Conservation (phyloP, 495 filamentous ascomycete genomes). For the Aspergillus cavernicola region DNA sequence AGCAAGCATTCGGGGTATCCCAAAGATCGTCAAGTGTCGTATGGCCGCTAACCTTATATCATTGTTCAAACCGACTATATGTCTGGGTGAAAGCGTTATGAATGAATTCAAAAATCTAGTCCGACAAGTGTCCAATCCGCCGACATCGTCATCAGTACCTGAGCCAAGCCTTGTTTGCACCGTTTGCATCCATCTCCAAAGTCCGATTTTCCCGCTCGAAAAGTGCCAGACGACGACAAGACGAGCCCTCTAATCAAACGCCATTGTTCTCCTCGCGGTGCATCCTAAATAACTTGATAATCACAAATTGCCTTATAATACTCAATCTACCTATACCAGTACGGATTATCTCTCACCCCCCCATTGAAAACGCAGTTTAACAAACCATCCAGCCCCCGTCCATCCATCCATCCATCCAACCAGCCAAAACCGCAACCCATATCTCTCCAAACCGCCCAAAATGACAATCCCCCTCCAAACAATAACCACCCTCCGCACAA, state of each 20-base stretch:
- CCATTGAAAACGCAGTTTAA: too few relatives aligned
- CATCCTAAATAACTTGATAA: background rate
- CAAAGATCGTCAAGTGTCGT: background rate
- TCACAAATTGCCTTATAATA: background rate
- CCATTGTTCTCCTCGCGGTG: background rate
- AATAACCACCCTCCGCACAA: slow-evolving; percentile 75
- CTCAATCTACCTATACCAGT: too few relatives aligned
- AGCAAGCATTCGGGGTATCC: background rate
- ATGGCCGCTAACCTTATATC: background rate
- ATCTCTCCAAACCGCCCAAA: slow-evolving; percentile 20
- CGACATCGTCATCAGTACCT: slow-evolving; percentile 20
- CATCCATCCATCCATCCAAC: too few relatives aligned
- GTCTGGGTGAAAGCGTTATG: too few relatives aligned
- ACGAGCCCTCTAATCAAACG: background rate
- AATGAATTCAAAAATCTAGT: background rate
- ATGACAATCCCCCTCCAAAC: slow-evolving; percentile 69
- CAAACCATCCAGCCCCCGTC: too few relatives aligned
- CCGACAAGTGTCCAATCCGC: slow-evolving; percentile 6
- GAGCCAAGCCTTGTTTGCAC: slow-evolving; percentile 37
- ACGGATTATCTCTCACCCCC: too few relatives aligned
- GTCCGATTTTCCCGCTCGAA: slow-evolving; percentile 5
- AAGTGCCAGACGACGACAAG: slow-evolving; percentile 1
- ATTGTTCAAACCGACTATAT: too few relatives aligned
- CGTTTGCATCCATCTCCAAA: slow-evolving; percentile 16
- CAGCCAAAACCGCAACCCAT: background rate